phyloP scores from a whole-genome alignment of 192 early-diverging fungal genomes.

The Rhizophlyctis rosea region DNA sequence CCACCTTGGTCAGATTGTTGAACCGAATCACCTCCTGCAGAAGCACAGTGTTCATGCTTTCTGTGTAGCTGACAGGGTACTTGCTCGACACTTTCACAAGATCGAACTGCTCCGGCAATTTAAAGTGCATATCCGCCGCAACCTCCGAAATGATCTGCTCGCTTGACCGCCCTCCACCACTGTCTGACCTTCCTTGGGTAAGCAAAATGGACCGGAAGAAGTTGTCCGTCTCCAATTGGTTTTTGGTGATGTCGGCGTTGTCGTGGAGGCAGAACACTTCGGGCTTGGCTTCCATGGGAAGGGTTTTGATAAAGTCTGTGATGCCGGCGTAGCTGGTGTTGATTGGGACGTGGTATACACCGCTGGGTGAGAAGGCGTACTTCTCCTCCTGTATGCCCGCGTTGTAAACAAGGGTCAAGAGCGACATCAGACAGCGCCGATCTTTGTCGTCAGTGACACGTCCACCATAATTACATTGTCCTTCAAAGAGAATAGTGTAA shows the following conservation, averaged over 20 bases:
- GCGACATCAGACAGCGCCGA: slow-evolving; percentile 45
- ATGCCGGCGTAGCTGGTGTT: slow-evolving; percentile 39
- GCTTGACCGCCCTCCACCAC: slow-evolving; percentile 43
- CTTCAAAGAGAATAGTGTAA: slow-evolving; percentile 21
- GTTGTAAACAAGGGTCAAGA: slow-evolving; percentile 49
- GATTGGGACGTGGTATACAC: slow-evolving; percentile 46
- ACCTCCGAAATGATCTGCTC: slow-evolving; percentile 56
- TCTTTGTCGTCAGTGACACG: slow-evolving; percentile 64
- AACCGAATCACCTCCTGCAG: slow-evolving; percentile 60
- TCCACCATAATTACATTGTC: slow-evolving; percentile 62
- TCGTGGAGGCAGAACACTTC: slow-evolving; percentile 62
- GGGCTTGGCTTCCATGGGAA: slow-evolving; percentile 55
- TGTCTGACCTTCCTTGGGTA: slow-evolving; percentile 46
- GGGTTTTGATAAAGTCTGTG: slow-evolving; percentile 47
- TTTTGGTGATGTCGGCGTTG: slow-evolving; percentile 61
- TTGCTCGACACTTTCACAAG: slow-evolving; percentile 37
- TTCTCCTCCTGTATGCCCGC: slow-evolving; percentile 38
- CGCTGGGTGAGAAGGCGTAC: slow-evolving; percentile 44
- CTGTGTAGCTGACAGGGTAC: slow-evolving; percentile 57
- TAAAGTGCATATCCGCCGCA: slow-evolving; percentile 51
- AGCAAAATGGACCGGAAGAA: slow-evolving; percentile 54
- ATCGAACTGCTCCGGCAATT: slow-evolving; percentile 50
- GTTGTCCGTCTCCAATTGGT: slow-evolving; percentile 56
- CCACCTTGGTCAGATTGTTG: slow-evolving; percentile 48
- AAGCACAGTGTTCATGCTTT: slow-evolving; percentile 64